Conservation (phyloP, 441 rosid species). For the Aquilaria agallochum region DNA sequence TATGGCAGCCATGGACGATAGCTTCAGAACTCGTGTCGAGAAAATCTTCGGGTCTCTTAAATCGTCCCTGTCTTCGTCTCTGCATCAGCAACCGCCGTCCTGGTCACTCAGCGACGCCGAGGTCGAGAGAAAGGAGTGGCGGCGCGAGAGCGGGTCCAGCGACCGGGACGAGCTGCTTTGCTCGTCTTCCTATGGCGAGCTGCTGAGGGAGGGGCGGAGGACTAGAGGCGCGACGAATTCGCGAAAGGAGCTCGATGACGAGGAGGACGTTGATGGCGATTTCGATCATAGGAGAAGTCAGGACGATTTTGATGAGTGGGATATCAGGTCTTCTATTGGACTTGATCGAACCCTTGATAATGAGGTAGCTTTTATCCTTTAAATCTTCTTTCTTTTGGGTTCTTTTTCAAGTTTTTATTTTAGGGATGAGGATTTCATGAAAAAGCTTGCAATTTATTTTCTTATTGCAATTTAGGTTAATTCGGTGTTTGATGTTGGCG, state of each 20-base stretch:
- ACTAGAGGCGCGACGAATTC: constrained; percentile 12
- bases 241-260: constrained; percentile 16
- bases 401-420: too few relatives aligned
- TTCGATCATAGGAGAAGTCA: constrained; percentile 12
- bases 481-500: too few relatives aligned
- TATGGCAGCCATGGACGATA: constrained; percentile 36
- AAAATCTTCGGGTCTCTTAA: constrained; percentile 54
- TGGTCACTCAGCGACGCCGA: constrained; percentile 53
- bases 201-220: constrained; percentile 25
- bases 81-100: constrained; percentile 17
- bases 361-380: constrained; percentile 32
- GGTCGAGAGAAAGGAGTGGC: constrained; percentile 53
- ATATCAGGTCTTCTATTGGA: constrained; percentile 58
- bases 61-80: constrained; percentile 29
- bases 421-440: too few relatives aligned
- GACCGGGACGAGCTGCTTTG: constrained; percentile 48
- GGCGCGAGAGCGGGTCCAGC: constrained; percentile 25
- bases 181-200: constrained; percentile 46
- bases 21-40: constrained; percentile 48
- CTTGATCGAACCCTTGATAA: constrained; percentile 65
- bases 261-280: constrained; percentile 14
- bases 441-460: too few relatives aligned
- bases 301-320: constrained; percentile 40
- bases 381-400: not conserved
- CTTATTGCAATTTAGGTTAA: too few relatives aligned